Evolutionary conservation across 257 asterid species (phyloP), one percentile per base, ranked within the genome.

Genomic region (Fraxinus cuspidata): DNA sequence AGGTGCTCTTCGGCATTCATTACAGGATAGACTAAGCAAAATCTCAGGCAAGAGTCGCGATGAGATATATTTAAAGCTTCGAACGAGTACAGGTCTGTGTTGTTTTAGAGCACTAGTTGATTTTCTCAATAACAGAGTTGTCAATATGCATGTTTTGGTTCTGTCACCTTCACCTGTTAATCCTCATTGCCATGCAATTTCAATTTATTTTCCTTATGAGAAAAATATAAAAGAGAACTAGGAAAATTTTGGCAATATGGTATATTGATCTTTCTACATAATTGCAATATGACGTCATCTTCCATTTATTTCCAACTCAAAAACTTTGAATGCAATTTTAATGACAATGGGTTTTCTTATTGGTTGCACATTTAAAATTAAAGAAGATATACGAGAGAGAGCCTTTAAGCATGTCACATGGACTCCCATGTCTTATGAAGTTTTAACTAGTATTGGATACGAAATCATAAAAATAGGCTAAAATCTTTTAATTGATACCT

Each of bases 1-100:
- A 96, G 99, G 99, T 88, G 96, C 98, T 42, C 98, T 96, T 80
- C 89, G 98, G 34, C 98, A 88, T 89, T 93, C 99, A 63, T 86
- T 96, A 73, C 97, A 96, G 80, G 99, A 96, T 67, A 85, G 97
- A 81, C 83, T 96, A 78, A 88, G 99, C 86, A 96, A 92, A 87
- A 87, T 83, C 44, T 90, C 99, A 5, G 90, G 97, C 73, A 96
- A 96, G 86, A 90, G 91, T 78, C 94, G 90, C 13, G 98, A 93
- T 81, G 99, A 96, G 86, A 96, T 93, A 82, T 87, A 89, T 83
- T 85, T 96, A 86, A 93, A 88, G 88, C 97, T 96, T 80, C 94
- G 94, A 23, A 96, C 99, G 73, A 93, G 99, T 88, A 93, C 99
- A 83, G 98, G 99, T 96, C 74, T 74, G 89, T 56, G 77, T 77